Evolutionary conservation across 2,329 filamentous ascomycete species (phyloP), one percentile per base, ranked within the genome.

Genomic region (Aspergillus glaucus): DNA sequence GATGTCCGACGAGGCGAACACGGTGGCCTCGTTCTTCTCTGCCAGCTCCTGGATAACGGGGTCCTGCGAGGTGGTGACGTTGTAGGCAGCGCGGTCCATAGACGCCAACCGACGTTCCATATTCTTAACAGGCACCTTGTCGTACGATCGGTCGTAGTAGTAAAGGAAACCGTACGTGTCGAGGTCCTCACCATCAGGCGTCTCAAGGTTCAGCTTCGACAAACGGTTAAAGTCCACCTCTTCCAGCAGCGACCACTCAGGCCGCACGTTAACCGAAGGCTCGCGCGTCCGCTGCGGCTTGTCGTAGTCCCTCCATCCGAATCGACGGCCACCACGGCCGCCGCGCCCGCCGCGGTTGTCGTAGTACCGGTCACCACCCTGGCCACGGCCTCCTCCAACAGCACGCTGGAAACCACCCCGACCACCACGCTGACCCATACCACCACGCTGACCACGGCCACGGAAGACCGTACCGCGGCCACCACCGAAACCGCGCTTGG

Each of bases 231-330:
- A 98, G 73, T 98, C 93, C 69, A 98, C 96, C 79, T 98, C 93
- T 76, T 98, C 93, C 63, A 96, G 78, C 75, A 98, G 81, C 65
- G 84, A 81, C 93, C 93, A 98, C 69, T 96, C 91, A 19, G 91
- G 82, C 75, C 94, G 94, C 73, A 97, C 90, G 75, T 92, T 92
- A 66, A 98, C 88, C 32, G 90, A 95, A 9, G 92, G 87, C 75
- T 98, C 93, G 52, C 93, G 88, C 74, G 95, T 96, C 64, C 93
- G 86, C 70, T 92, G 83, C 52, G 93, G 93, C 84, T 97, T 97
- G 77, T 98, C 93, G 69, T 90, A 95, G 70, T 98, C 93, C 75
- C 93, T 95, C 92, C 93, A 97, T 68, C 93, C 93, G 65, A 96
- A 96, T 60, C 93, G 84, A 59, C 93, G 86, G 52, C 88, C 84